Conservation (phyloP, 176 grass and related monocot genomes). For the Cenchrus purpureus region DNA sequence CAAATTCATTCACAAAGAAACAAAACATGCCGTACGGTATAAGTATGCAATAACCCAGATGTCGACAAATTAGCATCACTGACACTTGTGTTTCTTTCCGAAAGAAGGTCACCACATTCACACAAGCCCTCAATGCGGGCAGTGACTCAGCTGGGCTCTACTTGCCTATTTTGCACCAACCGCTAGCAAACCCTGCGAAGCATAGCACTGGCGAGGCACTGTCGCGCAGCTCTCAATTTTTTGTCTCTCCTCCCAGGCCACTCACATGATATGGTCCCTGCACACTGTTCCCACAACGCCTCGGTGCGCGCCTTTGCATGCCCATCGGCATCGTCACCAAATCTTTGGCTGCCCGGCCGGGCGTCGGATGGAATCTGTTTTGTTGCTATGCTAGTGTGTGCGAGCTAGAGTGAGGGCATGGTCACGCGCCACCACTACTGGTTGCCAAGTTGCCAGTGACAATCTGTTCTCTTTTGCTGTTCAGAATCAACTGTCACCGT, state of each 20-base stretch:
- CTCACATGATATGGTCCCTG: conserved; percentile 47
- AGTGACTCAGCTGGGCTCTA: conserved; percentile 1
- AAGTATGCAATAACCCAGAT: neutral
- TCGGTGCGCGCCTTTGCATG: neutral
- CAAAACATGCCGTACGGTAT: neutral
- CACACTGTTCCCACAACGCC: conserved; percentile 16
- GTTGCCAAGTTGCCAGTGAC: neutral
- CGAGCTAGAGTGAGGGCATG: conserved; percentile 21
- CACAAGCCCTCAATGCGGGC: neutral
- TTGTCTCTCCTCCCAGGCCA: conserved; percentile 34
- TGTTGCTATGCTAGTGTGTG: neutral
- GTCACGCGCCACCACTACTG: conserved; percentile 31
- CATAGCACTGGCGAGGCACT: neutral
- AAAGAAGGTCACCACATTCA: neutral
- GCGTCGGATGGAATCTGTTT: conserved; percentile 11
- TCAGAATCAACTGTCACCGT: neutral
- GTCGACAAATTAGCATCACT: neutral
- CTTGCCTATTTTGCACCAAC: conserved; percentile 31
- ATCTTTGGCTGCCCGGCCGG: neutral
- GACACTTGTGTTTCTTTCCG: neutral
- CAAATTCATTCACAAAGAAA: neutral
- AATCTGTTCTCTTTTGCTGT: neutral
- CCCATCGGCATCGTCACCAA: conserved; percentile 17
- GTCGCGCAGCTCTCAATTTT: neutral
- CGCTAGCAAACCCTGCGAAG: conserved; percentile 30